Conservation (phyloP, 257 asterid genomes). For the Solanum okadae region DNA sequence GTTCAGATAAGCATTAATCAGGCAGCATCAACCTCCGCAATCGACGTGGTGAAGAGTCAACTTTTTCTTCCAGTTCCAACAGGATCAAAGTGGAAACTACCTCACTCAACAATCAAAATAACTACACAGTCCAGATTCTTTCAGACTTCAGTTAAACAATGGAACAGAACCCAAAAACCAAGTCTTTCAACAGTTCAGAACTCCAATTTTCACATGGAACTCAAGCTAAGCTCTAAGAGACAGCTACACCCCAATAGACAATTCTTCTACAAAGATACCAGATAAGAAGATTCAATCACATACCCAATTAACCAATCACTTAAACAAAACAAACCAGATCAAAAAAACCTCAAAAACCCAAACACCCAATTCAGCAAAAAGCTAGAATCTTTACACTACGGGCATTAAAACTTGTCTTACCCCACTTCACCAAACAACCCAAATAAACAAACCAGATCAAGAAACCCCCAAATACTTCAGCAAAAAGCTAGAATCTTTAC, state of each 20-base stretch:
- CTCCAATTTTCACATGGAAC: not conserved
- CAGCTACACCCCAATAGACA: not conserved
- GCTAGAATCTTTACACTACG: not conserved
- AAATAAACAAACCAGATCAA: not conserved
- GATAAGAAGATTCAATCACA: not conserved
- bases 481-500: not conserved
- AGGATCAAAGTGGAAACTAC: not conserved
- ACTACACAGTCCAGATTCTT: not conserved
- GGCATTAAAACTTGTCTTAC: not conserved
- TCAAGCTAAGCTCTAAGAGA: not conserved
- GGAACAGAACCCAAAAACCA: not conserved
- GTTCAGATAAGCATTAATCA: not conserved
- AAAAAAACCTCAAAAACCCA: not conserved
- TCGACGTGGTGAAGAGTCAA: not conserved
- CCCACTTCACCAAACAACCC: not conserved
- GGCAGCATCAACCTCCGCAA: not conserved
- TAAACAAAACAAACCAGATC: slow-evolving; percentile 5
- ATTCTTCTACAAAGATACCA: not conserved
- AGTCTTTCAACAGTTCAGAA: not conserved
- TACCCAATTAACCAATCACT: not conserved
- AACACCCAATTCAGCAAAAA: not conserved
- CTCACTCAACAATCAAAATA: not conserved
- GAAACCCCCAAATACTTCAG: not conserved
- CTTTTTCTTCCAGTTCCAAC: not conserved
- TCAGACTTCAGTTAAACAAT: not conserved